These are phyloP conservation scores for Wickerhamiella brachini DNA, from an alignment of 805 yeast species.

Conservation along the genomic window DNA sequence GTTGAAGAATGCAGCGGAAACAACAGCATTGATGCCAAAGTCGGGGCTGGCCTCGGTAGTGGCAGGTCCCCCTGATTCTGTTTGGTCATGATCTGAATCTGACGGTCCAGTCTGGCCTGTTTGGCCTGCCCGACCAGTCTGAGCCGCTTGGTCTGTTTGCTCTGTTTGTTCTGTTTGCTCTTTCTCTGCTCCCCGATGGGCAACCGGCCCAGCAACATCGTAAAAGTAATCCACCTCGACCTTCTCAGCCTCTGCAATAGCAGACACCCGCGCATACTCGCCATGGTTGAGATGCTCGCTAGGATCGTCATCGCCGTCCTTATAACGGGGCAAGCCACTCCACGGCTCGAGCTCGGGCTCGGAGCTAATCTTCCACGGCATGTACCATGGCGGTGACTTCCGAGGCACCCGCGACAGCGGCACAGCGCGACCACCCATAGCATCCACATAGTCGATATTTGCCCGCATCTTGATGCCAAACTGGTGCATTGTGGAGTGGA, in stretches of 20 bases:
- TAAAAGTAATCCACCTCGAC: conserved; percentile 46
- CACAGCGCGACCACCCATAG: conserved; percentile 1
- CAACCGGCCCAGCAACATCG: conserved; percentile 62
- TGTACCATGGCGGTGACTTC: background rate
- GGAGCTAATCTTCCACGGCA: conserved; percentile 1
- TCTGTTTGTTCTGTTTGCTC: background rate
- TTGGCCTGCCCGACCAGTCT: too few species aligned
- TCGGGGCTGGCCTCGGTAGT: conserved; percentile 6
- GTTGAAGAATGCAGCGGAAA: conserved; percentile 51
- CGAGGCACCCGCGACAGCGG: background rate
- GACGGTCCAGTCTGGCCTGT: too few species aligned
- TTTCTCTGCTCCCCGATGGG: too few species aligned
- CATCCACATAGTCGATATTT: conserved; percentile 43
- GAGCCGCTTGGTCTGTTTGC: background rate
- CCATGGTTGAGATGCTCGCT: conserved; percentile 26
- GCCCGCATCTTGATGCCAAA: conserved; percentile 53
- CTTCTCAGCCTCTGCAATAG: conserved; percentile 46
- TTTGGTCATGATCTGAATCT: too few species aligned
- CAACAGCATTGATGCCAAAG: conserved; percentile 43
- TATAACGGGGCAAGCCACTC: conserved; percentile 68
- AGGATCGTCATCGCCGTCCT: conserved; percentile 16
- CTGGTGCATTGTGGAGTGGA: conserved; percentile 34
- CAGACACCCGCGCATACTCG: conserved; percentile 76
- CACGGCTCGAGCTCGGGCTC: conserved; percentile 31
- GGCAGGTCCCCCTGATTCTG: too few species aligned